Base-by-base conservation (phyloP, 306 rosid species). In the Boehmeria nivea region DNA sequence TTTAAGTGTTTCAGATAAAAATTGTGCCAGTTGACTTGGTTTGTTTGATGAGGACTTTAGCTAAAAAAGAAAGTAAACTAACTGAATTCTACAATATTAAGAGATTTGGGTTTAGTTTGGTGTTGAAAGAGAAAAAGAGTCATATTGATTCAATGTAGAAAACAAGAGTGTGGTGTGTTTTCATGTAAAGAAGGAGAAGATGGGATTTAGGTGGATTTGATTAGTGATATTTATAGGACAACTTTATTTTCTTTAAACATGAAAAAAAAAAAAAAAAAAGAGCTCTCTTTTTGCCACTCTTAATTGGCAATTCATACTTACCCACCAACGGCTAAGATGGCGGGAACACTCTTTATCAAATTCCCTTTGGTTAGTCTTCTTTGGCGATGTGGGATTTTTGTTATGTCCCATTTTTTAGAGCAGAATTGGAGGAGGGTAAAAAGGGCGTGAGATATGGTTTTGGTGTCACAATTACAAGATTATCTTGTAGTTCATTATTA, bases 211-310 rank as follows among this genome's bases (percentile, higher is more conserved):
- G 89, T 84, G 51, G 46, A 54, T 43, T 62, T 52, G 69, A 71
- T 49, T 57, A 17, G 48, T 51, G 22, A 50, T 40, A 31, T 23
- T 64, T 51, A 43, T 66, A 60, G 67, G 76, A 46, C 64, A 71
- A 46, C 38, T 26, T 22, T 18, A 47, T 43, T 71, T 38, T 64
- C 54, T 42, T 67, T 37, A n/a, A n/a, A 58, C 62, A 60, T 62
- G 45, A 3, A 40, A 8, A 3, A 8, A 3, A 10, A 40, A 40
- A 40, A 55, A 57, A 34, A 8, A 54, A 16, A 55, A 33, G n/a
- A 68, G 85, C 82, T 75, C 74, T 80, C 84, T 84, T 84, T 84
- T 56, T 75, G 81, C 86, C 83, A 9, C 46, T 36, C 80, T 71
- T 71, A 63, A 69, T n/a, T n/a, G n/a, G n/a, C n/a, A n/a, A n/a